Evolutionary conservation across 371 early-diverging fungal species (phyloP), one percentile per base, ranked within the genome.

Genomic region (Mortierella sp.): DNA sequence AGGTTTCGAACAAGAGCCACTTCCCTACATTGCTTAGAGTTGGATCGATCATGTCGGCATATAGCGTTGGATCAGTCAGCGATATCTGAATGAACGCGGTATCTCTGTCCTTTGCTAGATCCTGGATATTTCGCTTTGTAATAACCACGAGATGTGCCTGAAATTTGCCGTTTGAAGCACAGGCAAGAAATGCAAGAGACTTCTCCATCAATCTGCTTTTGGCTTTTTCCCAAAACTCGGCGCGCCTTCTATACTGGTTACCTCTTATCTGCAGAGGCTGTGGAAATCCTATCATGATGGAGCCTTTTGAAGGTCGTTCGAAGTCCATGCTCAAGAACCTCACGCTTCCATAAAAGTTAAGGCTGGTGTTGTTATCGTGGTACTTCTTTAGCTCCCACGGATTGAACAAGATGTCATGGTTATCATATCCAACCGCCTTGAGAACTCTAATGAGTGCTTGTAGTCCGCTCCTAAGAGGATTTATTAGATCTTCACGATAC

Each of bases 401-500:
- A 7, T 52, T 43, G 36, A 73, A 50, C 8, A 78, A 47, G 33
- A 3, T 48, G 28, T 22, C 66, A 24, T 70, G 74, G 58, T 69
- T 48, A 50, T 50, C 67, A 21, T 32, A 58, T 19, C 60, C 69
- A 7, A 59, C 69, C 28, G 22, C 60, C 21, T 52, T 50, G 1
- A 80, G 75, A 16, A 62, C 62, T 0, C 16, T 7, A 32, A 69
- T 11, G 68, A 77, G 74, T 3, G 65, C 45, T 60, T 47, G 36
- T 28, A 87, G 41, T 4, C 84, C 84, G 15, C 40, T 65, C 0
- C 77, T 59, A 5, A 85, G 28, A 16, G 84, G 41, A 2, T 76
- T 66, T 64, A 86, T 48, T 76, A 89, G 69, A 33, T 89, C 90
- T 48, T 89, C 89, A 1, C 90, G 75, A 28, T 88, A 75, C 4